Base-by-base conservation (phyloP, 31 red algal species). In the Endocladia muricata region DNA sequence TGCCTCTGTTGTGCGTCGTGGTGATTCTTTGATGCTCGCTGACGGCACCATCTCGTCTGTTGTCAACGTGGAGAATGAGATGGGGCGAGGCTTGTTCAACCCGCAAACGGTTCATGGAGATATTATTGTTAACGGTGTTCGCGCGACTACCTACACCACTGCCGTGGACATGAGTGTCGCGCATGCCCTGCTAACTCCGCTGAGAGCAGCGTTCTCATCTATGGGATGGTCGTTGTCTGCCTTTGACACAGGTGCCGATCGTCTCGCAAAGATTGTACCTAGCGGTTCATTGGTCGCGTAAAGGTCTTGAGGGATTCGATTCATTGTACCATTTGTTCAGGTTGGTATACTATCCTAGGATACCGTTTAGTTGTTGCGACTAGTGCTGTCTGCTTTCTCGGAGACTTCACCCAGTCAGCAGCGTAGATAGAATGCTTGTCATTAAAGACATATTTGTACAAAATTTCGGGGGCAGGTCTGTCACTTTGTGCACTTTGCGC, bases 91-190 rank as follows among this genome's bases (percentile, higher is more conserved):
- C 5, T 51, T 88, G 68, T 88, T 73, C 85, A 88, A 88, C 56
- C 85, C 85, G 49, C 85, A 88, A 68, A 88, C 85, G 1, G 55
- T 88, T 3, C 69, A 88, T 19, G 85, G 85, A n/a, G 85, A 74
- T 49, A 77, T 88, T 43, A 40, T 88, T 41, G 85, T 88, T 28
- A 56, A 79, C 38, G 85, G 85, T n/a, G 35, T 88, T 15, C 4
- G 39, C 25, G 68, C 85, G 32, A 74, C 62, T 29, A 88, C 85
- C 13, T 88, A 88, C 76, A 88, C 85, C 2, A 88, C 85, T 35
- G 76, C 85, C 11, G 76, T 88, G 22, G 56, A 88, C 29, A 63
- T 58, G 3, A 36, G 65, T 23, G 41, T 88, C 37, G 85, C 85
- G 25, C 76, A 79, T 75, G 85, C 85, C 9, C 55, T 81, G 31